A percentile compares a stretch with the other conserved stretches of the same genome.
phyloP scores from a whole-genome alignment of 139 green algal species.

The Closterium sp. region DNA sequence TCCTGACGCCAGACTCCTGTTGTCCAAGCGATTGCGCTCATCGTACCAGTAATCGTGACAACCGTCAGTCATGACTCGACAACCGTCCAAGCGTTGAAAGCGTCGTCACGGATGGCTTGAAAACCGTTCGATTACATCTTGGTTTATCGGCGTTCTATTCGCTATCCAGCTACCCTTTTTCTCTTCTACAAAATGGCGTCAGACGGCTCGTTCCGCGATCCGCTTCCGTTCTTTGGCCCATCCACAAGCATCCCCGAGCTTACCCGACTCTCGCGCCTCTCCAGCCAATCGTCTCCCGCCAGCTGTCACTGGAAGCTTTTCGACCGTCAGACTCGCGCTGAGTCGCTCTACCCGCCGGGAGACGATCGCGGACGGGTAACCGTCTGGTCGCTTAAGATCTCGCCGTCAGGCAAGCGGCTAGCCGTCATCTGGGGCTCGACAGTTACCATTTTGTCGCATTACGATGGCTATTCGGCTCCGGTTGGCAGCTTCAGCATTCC shows the following conservation, averaged over 20 bases:
- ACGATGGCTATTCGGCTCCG: not conserved
- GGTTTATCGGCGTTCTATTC: too few species aligned
- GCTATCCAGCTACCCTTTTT: not conserved
- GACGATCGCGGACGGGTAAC: not conserved
- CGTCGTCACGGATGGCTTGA: too few species aligned
- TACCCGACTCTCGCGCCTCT: not conserved
- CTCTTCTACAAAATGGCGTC: not conserved
- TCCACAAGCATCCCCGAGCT: not conserved
- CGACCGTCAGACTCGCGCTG: not conserved
- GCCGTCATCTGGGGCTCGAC: not conserved
- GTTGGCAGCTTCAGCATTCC: not conserved
- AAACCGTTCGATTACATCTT: too few species aligned
- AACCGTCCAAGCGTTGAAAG: too few species aligned
- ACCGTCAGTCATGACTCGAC: too few species aligned
- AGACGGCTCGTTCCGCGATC: not conserved
- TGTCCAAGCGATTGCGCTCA: too few species aligned
- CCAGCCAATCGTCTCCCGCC: not conserved
- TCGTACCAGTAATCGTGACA: too few species aligned
- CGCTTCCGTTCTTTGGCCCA: not conserved
- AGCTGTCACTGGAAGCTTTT: not conserved
- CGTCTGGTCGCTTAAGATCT: not conserved
- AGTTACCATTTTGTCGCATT: not conserved
- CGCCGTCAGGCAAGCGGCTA: not conserved
- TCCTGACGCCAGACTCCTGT: too few species aligned
- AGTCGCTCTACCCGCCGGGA: not conserved